Evolutionary conservation across 192 early-diverging fungal species (phyloP).

Genomic region (Pilobolus umbonatus): DNA sequence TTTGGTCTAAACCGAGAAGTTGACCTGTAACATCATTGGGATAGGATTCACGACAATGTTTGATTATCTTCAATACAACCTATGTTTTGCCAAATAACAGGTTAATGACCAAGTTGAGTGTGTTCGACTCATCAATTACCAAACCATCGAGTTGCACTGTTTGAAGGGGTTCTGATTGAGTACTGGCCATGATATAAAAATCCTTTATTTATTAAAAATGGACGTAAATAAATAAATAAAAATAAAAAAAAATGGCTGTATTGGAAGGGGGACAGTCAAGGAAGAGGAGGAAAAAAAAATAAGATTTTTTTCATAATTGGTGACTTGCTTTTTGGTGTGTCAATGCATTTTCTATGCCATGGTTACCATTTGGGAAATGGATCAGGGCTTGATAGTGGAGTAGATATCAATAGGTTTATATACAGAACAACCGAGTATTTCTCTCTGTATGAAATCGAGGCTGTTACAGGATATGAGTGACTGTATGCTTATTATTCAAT

Average conservation of each 20-base stretch:
- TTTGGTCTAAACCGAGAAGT: constrained; percentile 90
- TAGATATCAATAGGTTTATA: too few species aligned
- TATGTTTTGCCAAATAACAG: constrained; percentile 13
- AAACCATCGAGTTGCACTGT: constrained; percentile 72
- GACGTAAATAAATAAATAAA: neutral
- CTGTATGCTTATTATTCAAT: too few species aligned
- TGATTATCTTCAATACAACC: constrained; percentile 95
- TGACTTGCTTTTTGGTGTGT: too few species aligned
- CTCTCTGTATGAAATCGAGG: too few species aligned
- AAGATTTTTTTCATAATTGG: too few species aligned
- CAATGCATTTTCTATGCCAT: too few species aligned
- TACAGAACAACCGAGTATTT: too few species aligned
- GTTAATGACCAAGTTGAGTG: neutral
- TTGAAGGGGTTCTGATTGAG: constrained; percentile 44
- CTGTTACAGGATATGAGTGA: too few species aligned
- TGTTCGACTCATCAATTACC: constrained; percentile 32
- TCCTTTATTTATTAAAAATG: neutral
- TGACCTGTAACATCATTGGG: constrained; percentile 83
- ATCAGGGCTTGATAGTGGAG: too few species aligned
- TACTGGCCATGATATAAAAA: constrained; percentile 13
- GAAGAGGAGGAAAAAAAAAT: too few species aligned
- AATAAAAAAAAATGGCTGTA: neutral
- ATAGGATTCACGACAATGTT: constrained; percentile 87
- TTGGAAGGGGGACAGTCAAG: neutral
- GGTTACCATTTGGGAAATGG: too few species aligned